Evolutionary conservation across 805 yeast species (phyloP), one percentile per base, ranked within the genome.

Genomic region (Kuraishia borneana): DNA sequence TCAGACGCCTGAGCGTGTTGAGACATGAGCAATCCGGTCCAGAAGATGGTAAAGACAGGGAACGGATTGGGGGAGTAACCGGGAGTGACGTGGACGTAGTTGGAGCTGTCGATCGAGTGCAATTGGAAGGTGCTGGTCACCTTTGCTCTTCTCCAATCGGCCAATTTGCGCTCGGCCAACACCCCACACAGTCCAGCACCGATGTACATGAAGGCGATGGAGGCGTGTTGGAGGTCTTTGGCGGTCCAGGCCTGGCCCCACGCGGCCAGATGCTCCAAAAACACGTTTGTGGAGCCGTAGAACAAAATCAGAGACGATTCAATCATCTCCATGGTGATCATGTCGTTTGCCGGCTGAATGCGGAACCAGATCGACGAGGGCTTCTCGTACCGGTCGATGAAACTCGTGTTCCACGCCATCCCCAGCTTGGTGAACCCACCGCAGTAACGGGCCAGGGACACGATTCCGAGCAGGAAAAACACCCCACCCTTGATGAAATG

Each of bases 401-500:
- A 56, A 9, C 60, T 37, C 43, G 46, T 53, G 44, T 92, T 92
- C 98, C 98, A 89, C 3, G 95, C 88, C 81, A 94, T 79, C 16
- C 97, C 97, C 38, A 68, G 61, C 36, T 69, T 63, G 25, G 68
- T 52, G 46, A 80, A 83, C 9, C 79, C 83, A 3, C 98, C 98
- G 46, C 85, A 75, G 55, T 83, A 88, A 45, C 97, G 73, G 1
- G 87, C 82, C 26, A 92, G 63, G n/a, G 94, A 70, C 5, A 87
- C 51, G 6, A 88, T 40, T 16, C 98, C 98, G 26, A 82, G 60
- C 4, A 65, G 42, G 38, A 85, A 66, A 51, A 89, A 89, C 2
- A 89, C 92, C 18, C 89, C 92, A 39, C 98, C 98, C 56, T 89
- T 89, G 54, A 89, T 89, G 68, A 85, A 84, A 57, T 89, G 98